Conservation (phyloP, 2,329 filamentous ascomycete species). For the Westerdykella aurantiaca region DNA sequence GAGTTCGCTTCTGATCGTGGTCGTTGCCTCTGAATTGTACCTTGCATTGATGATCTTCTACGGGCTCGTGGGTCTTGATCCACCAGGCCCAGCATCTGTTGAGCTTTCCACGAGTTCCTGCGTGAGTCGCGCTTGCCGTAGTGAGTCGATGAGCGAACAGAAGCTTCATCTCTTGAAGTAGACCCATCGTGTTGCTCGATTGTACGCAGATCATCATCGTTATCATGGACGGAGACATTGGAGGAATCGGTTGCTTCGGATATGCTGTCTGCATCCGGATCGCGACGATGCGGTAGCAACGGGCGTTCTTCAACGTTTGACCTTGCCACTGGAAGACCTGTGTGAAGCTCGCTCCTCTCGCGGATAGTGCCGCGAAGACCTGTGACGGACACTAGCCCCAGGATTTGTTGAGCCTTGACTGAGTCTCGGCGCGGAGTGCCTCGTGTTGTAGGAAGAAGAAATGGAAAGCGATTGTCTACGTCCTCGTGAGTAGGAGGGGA, state of each 20-base stretch:
- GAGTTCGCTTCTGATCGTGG: too few relatives aligned
- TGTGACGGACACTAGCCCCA: constrained; percentile 14
- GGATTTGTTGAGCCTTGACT: constrained; percentile 24
- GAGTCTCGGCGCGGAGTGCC: constrained; percentile 9
- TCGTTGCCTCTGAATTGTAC: too few relatives aligned
- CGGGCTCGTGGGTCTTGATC: too few relatives aligned
- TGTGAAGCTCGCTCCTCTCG: not conserved
- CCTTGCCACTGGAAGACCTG: not conserved
- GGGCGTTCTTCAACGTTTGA: not conserved
- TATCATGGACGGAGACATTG: not conserved
- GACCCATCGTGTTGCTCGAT: not conserved
- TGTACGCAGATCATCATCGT: not conserved
- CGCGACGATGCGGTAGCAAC: not conserved
- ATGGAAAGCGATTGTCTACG: not conserved
- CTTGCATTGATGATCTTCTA: too few relatives aligned
- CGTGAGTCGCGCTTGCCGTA: too few relatives aligned
- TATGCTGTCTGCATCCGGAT: not conserved
- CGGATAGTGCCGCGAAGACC: not conserved
- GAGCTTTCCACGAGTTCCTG: too few relatives aligned
- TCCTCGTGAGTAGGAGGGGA: not conserved
- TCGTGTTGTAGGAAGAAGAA: too few relatives aligned
- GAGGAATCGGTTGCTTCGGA: not conserved
- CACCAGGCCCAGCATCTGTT: too few relatives aligned
- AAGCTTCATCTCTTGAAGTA: not conserved
- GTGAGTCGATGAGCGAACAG: too few relatives aligned